Percentiles rank a stretch among this genome's conserved stretches.
Conservation (phyloP, 1,284 basidiomycete species). For the Cryptococcus wingfieldii region DNA sequence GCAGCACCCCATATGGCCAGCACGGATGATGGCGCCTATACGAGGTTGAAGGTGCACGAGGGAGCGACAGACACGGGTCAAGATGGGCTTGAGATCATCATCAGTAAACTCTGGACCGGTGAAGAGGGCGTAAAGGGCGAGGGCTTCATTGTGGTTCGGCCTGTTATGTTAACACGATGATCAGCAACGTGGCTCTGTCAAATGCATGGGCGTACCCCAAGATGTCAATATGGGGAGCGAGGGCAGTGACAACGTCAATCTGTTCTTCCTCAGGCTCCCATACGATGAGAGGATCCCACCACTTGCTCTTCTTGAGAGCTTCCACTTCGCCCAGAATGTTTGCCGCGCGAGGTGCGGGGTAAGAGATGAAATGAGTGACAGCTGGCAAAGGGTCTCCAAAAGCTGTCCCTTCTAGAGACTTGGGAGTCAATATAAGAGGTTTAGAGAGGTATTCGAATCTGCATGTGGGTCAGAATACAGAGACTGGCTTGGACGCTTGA, state of each 20-base stretch:
- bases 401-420: conserved; percentile 15
- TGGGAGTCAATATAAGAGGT: conserved; percentile 26
- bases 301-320: conserved; percentile 7
- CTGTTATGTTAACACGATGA: conserved; percentile 18
- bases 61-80: conserved; percentile 3
- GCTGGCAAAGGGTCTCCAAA: conserved; percentile 19
- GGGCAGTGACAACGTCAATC: conserved; percentile 15
- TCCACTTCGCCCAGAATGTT: conserved; percentile 20
- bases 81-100: conserved; percentile 3
- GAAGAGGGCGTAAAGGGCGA: conserved; percentile 25
- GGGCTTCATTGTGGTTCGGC: conserved; percentile 45
- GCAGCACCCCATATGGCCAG: conserved; percentile 29
- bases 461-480: not conserved
- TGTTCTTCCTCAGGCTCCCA: conserved; percentile 43
- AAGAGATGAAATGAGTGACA: conserved; percentile 36
- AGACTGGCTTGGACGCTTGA: not conserved
- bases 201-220: conserved; percentile 21
- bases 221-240: conserved; percentile 28
- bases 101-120: conserved; percentile 3
- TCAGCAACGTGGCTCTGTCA: not conserved
- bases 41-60: conserved; percentile 18
- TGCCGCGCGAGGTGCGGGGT: conserved; percentile 17
- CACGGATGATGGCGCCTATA: conserved; percentile 27
- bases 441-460: conserved; percentile 39
- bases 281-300: conserved; percentile 26